These are phyloP conservation scores for Ceratocystis destructans DNA, from an alignment of 2,329 filamentous ascomycete species.

Conservation along the genomic window DNA sequence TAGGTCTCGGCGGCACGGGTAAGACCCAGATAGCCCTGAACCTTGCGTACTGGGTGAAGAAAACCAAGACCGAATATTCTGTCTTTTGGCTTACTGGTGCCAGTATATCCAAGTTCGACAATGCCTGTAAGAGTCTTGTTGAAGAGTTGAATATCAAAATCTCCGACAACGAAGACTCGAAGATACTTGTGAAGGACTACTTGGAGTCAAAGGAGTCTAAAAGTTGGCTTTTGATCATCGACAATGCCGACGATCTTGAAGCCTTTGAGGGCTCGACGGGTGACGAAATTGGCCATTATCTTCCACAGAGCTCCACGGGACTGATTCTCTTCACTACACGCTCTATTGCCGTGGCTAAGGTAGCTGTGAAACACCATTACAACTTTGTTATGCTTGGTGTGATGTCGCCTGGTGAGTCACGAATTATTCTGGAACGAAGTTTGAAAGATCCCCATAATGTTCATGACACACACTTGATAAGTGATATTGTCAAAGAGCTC, in stretches of 20 bases:
- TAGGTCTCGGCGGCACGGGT: background rate
- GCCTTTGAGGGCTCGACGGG: background rate
- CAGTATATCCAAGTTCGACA: background rate
- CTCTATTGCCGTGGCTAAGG: background rate
- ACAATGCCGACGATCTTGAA: conserved; percentile 22
- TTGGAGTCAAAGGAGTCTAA: conserved; percentile 20
- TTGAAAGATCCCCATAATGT: background rate
- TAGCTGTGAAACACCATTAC: background rate
- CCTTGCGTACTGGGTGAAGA: background rate
- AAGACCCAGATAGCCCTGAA: background rate
- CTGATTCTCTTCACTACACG: conserved; percentile 13
- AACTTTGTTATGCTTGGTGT: too few species aligned
- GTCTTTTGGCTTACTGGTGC: conserved; percentile 1
- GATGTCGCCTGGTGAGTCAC: background rate
- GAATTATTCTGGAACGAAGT: background rate
- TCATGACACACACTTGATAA: background rate
- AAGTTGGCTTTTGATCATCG: conserved; percentile 23
- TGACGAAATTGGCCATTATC: conserved; percentile 19
- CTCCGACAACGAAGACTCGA: background rate
- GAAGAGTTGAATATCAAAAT: background rate
- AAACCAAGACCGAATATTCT: background rate
- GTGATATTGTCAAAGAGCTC: background rate
- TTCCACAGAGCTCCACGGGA: conserved; percentile 23
- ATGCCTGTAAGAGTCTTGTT: background rate
- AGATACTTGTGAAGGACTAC: conserved; percentile 16